Percentiles rank a stretch among this genome's conserved stretches.
These are phyloP conservation scores for Diaporthe australafricana DNA, from an alignment of 2,329 filamentous ascomycete species.

Conservation along the genomic window DNA sequence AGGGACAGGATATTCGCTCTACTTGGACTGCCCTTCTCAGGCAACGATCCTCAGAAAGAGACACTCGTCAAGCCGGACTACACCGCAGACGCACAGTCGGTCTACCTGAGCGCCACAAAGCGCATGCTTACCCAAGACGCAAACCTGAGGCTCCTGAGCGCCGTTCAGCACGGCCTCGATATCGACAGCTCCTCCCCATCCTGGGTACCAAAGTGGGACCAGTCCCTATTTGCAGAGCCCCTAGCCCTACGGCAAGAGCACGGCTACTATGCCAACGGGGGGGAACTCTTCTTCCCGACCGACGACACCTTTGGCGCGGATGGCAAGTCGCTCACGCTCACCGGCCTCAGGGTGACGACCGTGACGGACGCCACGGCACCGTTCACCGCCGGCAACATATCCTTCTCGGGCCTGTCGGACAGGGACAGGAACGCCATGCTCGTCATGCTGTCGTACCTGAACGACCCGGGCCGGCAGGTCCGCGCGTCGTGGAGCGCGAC, in stretches of 20 bases:
- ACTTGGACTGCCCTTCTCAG: conserved; percentile 35
- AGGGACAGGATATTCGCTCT: conserved; percentile 37
- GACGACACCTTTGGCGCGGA: conserved; percentile 5
- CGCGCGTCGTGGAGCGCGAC: conserved; percentile 37
- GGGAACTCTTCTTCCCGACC: conserved; percentile 26
- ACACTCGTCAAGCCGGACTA: conserved; percentile 31
- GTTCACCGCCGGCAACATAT: conserved; percentile 9
- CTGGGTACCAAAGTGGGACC: conserved; percentile 36
- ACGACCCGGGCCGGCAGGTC: conserved; percentile 30
- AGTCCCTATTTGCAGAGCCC: conserved; percentile 34
- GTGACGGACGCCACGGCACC: conserved; percentile 19
- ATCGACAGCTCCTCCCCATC: conserved; percentile 34
- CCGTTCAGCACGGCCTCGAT: conserved; percentile 34
- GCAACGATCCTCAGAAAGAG: conserved; percentile 24
- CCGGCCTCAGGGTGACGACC: conserved; percentile 13
- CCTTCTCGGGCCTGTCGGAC: conserved; percentile 6
- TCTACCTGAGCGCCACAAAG: conserved; percentile 13
- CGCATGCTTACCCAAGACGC: conserved; percentile 32
- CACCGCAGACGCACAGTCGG: conserved; percentile 8
- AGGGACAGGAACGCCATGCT: conserved; percentile 27
- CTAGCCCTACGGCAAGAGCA: conserved; percentile 33
- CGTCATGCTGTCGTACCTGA: conserved; percentile 30
- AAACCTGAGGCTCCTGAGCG: conserved; percentile 35
- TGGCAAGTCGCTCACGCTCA: neutral
- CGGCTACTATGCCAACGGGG: conserved; percentile 37